Evolutionary conservation across 75 land plant genomes (phyloP).

Genomic region (Pinus taeda): DNA sequence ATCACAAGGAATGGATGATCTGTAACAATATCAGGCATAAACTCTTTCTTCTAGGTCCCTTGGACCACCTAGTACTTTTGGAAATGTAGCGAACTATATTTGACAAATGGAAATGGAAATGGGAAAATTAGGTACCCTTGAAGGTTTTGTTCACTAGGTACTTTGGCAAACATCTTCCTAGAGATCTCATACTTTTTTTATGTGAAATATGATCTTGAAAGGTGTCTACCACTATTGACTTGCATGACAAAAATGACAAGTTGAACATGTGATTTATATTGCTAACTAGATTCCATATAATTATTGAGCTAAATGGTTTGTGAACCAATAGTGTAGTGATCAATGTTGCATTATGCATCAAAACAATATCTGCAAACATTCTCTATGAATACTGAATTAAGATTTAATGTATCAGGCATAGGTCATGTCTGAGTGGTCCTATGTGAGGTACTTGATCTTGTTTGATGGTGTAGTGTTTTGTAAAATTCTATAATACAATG

Average conservation of each 20-base stretch:
- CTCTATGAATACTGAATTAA: too few relatives aligned
- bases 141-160: conserved; percentile 80
- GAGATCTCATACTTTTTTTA: neutral
- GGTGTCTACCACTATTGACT: too few relatives aligned
- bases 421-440: neutral
- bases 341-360: too few relatives aligned
- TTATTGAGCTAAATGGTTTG: too few relatives aligned
- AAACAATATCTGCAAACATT: too few relatives aligned
- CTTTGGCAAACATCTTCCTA: neutral
- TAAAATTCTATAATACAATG: neutral
- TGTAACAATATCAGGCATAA: conserved; percentile 58
- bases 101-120: conserved; percentile 89
- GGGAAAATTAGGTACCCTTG: conserved; percentile 79
- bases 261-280: too few relatives aligned
- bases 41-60: conserved; percentile 37
- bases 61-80: conserved; percentile 19
- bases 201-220: neutral
- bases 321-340: too few relatives aligned
- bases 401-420: too few relatives aligned
- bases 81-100: conserved; percentile 87
- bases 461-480: neutral
- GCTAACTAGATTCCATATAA: too few relatives aligned
- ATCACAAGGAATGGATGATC: conserved; percentile 72
- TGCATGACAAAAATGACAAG: too few relatives aligned
- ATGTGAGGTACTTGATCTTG: neutral